Evolutionary conservation across 805 yeast genomes (phyloP).

Genomic region (Huiozyma naganishii): DNA sequence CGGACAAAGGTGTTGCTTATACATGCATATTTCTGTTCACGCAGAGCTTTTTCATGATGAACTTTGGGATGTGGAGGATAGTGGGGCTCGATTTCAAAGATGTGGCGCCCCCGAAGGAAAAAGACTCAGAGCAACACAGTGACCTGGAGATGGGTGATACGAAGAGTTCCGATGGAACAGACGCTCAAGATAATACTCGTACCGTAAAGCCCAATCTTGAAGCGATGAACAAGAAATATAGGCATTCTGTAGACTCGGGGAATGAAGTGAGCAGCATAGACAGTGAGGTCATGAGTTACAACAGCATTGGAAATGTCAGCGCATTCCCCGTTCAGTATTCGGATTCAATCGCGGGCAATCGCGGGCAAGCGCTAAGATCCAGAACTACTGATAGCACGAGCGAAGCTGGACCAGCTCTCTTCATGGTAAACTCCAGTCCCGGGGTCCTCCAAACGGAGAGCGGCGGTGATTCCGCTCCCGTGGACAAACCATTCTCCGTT

Average conservation of each 20-base stretch:
- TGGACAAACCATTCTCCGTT: not conserved
- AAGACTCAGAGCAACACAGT: constrained; percentile 1
- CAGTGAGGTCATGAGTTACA: constrained; percentile 2
- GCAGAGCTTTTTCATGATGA: constrained; percentile 59
- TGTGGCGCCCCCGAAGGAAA: constrained; percentile 14
- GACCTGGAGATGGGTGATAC: not conserved
- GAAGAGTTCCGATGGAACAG: not conserved
- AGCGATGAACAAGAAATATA: not conserved
- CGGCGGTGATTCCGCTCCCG: not conserved
- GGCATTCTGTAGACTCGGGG: not conserved
- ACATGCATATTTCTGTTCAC: constrained; percentile 61
- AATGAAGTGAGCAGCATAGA: constrained; percentile 8
- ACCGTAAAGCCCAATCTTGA: not conserved
- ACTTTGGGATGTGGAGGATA: constrained; percentile 62
- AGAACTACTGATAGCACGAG: not conserved
- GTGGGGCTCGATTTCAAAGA: constrained; percentile 58
- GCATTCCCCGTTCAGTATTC: not conserved
- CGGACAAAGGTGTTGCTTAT: constrained; percentile 68
- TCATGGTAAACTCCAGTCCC: constrained; percentile 1
- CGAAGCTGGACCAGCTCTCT: not conserved
- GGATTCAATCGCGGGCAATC: not conserved
- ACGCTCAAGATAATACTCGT: not conserved
- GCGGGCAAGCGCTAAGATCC: not conserved
- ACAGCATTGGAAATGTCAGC: not conserved
- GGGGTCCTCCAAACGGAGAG: not conserved